Evolutionary conservation across 2,329 filamentous ascomycete genomes (phyloP), one percentile per base, ranked within the genome.

Genomic region (Myriosclerotinia scirpicola): DNA sequence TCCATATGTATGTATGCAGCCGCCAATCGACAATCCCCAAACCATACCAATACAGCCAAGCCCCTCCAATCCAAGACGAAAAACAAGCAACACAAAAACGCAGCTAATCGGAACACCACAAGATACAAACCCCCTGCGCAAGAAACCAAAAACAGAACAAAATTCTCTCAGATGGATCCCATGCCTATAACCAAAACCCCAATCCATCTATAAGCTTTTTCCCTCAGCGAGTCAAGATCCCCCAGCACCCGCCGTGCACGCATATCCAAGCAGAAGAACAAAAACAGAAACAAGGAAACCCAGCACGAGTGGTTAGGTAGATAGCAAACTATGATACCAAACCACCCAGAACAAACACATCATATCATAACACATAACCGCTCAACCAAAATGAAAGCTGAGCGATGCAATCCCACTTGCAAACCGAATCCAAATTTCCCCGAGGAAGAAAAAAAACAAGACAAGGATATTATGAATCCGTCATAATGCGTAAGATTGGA

Each of bases 401-500:
- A 50, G 26, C 34, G 30, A 50, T 50, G 58, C 58, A 50, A 60
- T 38, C 34, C 20, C 44, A 11, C 42, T 60, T 60, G 58, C 58
- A 26, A 38, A 22, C 30, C 46, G 48, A 26, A 36, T 38, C 5
- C 30, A n/a, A 36, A 60, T 17, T 48, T 36, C 34, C 34, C n/a
- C 44, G 5, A 9, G 14, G 30, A 26, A 48, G 30, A 15, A 50
- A 34, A 34, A 17, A 5, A n/a, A 38, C 22, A 52, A 15, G 15
- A 3, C 14, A 54, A 38, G 3, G 7, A 22, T 50, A 50, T 30
- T 22, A 26, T 2, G 38, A 52, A 30, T 52, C 44, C 44, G 50
- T 61, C 58, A 38, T 61, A 61, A 50, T 44, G 58, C 34, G 34
- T 61, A n/a, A n/a, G 44, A 61, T 61, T 61, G 58, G 44, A 61